A percentile compares a stretch with the other conserved stretches of the same genome.
These are phyloP conservation scores for Blastobotrys malaysiensis DNA, from an alignment of 1,139 yeast genomes.

Conservation along the genomic window DNA sequence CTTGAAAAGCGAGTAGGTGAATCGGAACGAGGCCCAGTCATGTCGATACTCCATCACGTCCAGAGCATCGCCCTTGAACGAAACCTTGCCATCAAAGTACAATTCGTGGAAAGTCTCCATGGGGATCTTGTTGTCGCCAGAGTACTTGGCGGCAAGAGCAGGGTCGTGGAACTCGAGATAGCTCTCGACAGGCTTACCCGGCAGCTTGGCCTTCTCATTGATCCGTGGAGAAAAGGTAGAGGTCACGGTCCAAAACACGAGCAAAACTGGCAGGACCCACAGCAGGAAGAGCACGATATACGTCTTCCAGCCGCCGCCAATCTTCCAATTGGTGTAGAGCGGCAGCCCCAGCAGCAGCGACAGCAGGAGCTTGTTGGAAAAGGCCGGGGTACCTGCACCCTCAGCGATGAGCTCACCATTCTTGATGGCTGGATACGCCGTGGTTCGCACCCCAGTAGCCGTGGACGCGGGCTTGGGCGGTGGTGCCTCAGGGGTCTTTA, in stretches of 20 bases:
- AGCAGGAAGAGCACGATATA: constrained; percentile 46
- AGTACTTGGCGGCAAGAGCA: constrained; percentile 64
- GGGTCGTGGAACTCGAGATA: constrained; percentile 80
- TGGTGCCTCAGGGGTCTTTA: constrained; percentile 54
- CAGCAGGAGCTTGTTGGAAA: constrained; percentile 57
- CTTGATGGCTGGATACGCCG: constrained; percentile 65
- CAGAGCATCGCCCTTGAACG: constrained; percentile 82
- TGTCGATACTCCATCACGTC: constrained; percentile 83
- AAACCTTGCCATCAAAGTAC: constrained; percentile 77
- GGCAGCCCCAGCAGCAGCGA: constrained; percentile 59
- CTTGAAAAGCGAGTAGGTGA: constrained; percentile 72
- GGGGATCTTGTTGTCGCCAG: constrained; percentile 73
- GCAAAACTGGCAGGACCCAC: constrained; percentile 60
- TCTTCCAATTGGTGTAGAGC: constrained; percentile 52
- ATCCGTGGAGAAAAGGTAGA: constrained; percentile 78
- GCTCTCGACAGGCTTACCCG: constrained; percentile 71
- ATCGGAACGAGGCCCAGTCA: constrained; percentile 83
- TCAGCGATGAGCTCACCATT: constrained; percentile 90
- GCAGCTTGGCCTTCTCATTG: constrained; percentile 71
- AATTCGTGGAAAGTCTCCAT: constrained; percentile 91
- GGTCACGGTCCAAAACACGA: constrained; percentile 76
- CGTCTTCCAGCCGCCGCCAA: constrained; percentile 72
- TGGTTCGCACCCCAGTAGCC: constrained; percentile 56
- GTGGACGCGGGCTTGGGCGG: constrained; percentile 47
- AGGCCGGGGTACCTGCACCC: constrained; percentile 79